Evolutionary conservation across 169 alveolate species (phyloP), one percentile per base, ranked within the genome.

Genomic region (Plasmodium adleri): DNA sequence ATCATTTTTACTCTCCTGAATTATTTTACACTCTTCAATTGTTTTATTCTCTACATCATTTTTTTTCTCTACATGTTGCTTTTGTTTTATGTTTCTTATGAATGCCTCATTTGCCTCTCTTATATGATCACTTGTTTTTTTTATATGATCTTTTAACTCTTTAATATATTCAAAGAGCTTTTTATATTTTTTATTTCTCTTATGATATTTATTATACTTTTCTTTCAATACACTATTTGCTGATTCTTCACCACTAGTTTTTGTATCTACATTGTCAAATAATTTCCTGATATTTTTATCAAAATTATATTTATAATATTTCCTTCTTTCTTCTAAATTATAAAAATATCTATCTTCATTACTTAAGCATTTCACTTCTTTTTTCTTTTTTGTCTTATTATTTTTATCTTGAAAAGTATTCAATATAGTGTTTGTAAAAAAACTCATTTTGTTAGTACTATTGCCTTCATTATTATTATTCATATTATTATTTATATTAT

Each of bases 241-340:
- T 4, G 91, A 83, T 50, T 83, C 91, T 7, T 83, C 86, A 0
- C 91, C 85, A 43, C 91, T 83, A n/a, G 66, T 83, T 56, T 50
- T 58, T 2, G 91, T 63, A 32, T 56, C 72, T n/a, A 83, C 43
- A 39, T 70, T 68, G 10, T 71, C 58, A 49, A 17, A 72, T n/a
- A 83, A 47, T 28, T 17, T 68, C 56, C n/a, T 83, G n/a, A 70
- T 54, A 56, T 70, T 70, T 17, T 83, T 54, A 72, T 83, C 73
- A 62, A 58, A 56, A 22, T 22, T 32, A 20, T 68, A 58, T 10
- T 71, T 66, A 70, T 52, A 50, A 8, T 26, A 52, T 54, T 43
- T 68, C 4, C 43, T 50, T 20, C 70, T 68, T 32, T 66, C 80
- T 24, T 74, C 88, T 66, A 64, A 75, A 12, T 75, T 75, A 49